Evolutionary conservation across 306 rosid genomes (phyloP), one percentile per base, ranked within the genome.

Genomic region (Sphenostylis stenocarpa): DNA sequence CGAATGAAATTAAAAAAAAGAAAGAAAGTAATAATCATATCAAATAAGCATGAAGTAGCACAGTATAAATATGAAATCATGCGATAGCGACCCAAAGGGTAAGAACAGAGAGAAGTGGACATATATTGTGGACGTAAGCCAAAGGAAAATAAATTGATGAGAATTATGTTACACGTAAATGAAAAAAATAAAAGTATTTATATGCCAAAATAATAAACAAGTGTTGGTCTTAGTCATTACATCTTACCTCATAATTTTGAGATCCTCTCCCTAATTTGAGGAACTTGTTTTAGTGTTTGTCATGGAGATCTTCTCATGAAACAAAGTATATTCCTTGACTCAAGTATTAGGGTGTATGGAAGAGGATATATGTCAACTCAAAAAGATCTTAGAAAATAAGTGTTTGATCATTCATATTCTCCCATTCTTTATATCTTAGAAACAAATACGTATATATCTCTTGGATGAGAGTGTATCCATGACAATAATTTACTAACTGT

Each of bases 271-370:
- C 39, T 19, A 52, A 52, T 70, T 41, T 68, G 61, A 75, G 81
- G 87, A 83, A 68, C 57, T 52, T 80, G 65, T 73, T 80, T 77
- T 70, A 33, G 38, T 60, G 48, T 67, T 64, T 77, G 66, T 66
- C 15, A 36, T n/a, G n/a, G 48, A 52, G 41, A 61, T n/a, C 26
- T 61, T 75, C 11, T 60, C 60, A 10, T 75, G 52, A 70, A 38
- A 51, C 53, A 20, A 51, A 14, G 43, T 28, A 53, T 21, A 23
- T 77, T 58, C 44, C 36, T 70, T 61, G 1, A 33, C 21, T 19
- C 26, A 7, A 24, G 14, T 24, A 43, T 44, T 21, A 16, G 12
- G 28, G 9, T 72, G 23, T 66, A 28, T 53, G 17, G 34, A 38
- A 63, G 3, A 14, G 5, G 21, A 38, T 63, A 16, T 9, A 51